These are phyloP conservation scores for Amyloporia xantha DNA, from an alignment of 768 basidiomycete genomes.

Conservation along the genomic window DNA sequence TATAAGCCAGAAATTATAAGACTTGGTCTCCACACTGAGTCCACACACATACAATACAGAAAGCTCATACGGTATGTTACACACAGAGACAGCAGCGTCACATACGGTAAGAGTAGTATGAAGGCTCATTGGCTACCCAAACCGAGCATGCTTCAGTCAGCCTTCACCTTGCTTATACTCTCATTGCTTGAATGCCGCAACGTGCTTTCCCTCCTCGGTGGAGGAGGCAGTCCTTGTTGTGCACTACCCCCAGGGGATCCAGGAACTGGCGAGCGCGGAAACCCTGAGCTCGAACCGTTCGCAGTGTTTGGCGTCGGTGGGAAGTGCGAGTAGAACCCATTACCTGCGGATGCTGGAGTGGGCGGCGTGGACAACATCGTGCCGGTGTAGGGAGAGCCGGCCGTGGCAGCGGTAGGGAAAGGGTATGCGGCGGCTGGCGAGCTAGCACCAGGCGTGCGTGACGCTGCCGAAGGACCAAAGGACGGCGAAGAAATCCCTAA, in stretches of 20 bases:
- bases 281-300: conserved; percentile 5
- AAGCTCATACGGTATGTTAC: background rate
- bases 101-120: background rate
- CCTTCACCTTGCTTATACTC: conserved; percentile 17
- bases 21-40: background rate
- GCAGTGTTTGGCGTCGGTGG: conserved; percentile 30
- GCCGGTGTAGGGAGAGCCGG: conserved; percentile 17
- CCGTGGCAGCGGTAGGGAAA: conserved; percentile 23
- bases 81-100: background rate
- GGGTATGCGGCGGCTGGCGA: conserved; percentile 5
- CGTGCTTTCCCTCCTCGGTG: conserved; percentile 11
- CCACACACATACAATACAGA: background rate
- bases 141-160: conserved; percentile 15
- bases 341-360: conserved; percentile 9
- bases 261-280: conserved; percentile 15
- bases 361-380: conserved; percentile 8
- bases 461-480: conserved; percentile 6
- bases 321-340: conserved; percentile 25
- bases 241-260: conserved; percentile 12
- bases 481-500: conserved; percentile 2
- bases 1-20: background rate
- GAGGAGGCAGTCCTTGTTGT: conserved; percentile 15
- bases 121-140: background rate
- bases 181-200: conserved; percentile 11
- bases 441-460: background rate